Conservation (phyloP, 2,329 filamentous ascomycete genomes). For the Fusarium papillatum region DNA sequence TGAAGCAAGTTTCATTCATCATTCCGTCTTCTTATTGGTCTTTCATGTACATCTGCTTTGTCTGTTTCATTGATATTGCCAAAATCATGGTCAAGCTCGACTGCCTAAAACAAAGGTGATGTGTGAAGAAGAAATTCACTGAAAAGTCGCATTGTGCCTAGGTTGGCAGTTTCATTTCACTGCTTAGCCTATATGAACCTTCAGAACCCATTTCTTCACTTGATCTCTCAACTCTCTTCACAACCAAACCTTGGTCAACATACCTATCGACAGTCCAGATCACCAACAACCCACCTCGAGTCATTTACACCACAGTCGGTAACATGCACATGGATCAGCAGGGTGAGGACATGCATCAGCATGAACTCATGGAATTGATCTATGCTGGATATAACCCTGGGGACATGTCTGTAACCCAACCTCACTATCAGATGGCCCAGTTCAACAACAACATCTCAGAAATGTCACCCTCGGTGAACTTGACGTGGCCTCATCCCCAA, state of each 20-base stretch:
- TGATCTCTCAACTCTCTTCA: not conserved
- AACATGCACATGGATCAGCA: not conserved
- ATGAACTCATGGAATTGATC: not conserved
- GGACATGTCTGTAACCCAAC: not conserved
- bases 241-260: not conserved
- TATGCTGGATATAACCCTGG: not conserved
- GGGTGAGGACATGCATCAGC: not conserved
- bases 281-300: not conserved
- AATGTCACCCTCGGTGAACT: not conserved
- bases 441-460: not conserved
- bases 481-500: not conserved
- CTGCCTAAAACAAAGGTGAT: not conserved
- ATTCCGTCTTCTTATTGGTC: not conserved
- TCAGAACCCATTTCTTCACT: not conserved
- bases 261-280: too few relatives aligned
- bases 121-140: slow-evolving; percentile 1
- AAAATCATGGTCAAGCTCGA: not conserved
- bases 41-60: slow-evolving; percentile 20
- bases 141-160: not conserved
- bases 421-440: not conserved
- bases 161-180: not conserved
- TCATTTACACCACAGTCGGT: not conserved
- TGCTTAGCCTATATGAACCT: slow-evolving; percentile 1
- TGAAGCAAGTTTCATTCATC: not conserved
- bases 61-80: not conserved